A percentile compares a stretch with the other conserved stretches of the same genome.
phyloP scores from a whole-genome alignment of 257 asterid genomes.

The Plantago major region DNA sequence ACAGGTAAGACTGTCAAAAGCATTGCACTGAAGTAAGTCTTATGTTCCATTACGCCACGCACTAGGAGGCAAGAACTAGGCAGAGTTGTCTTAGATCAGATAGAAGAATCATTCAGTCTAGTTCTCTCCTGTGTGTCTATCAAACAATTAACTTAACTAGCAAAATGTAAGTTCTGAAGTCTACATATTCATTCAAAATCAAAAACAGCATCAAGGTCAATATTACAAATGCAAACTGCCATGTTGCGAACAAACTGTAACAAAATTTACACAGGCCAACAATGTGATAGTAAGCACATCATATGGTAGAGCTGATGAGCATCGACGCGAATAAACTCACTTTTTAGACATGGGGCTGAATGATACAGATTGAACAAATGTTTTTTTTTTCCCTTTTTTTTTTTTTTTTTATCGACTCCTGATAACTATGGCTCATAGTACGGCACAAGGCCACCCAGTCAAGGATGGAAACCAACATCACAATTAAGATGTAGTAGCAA shows the following conservation, averaged over 20 bases:
- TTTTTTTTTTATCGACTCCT: neutral
- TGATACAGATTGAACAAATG: conserved; percentile 1
- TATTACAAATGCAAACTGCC: neutral
- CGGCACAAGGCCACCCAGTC: no score
- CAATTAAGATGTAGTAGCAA: neutral
- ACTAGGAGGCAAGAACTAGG: no score
- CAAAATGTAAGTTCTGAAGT: no score
- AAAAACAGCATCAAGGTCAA: no score
- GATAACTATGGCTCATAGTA: neutral
- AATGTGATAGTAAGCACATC: neutral
- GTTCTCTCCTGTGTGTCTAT: no score
- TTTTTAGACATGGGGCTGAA: neutral
- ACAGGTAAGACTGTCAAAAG: no score
- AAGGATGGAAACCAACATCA: neutral
- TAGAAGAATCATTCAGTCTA: no score
- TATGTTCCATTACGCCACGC: no score
- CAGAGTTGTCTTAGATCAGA: no score
- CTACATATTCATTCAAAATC: no score
- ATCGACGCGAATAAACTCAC: neutral
- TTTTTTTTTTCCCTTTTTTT: neutral
- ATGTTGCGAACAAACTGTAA: neutral
- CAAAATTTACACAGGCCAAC: neutral
- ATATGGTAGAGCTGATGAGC: neutral
- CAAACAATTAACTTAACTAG: no score
- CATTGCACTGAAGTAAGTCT: no score